These are phyloP conservation scores for Russula emetica DNA, from an alignment of 768 basidiomycete species.

Conservation along the genomic window DNA sequence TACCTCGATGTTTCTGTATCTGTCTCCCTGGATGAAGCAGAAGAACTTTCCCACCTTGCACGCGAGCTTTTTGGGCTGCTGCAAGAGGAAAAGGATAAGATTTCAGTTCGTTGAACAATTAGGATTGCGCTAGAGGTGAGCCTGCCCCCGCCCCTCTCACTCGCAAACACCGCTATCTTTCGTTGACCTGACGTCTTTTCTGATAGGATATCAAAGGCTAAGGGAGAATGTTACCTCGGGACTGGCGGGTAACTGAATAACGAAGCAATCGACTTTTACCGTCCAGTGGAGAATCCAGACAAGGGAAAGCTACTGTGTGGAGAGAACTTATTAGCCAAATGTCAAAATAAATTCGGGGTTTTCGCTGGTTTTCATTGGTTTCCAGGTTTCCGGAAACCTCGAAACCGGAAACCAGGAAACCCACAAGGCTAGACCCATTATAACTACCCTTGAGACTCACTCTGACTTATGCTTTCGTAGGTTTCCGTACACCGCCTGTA, in stretches of 20 bases:
- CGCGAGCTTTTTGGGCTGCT: conserved; percentile 67
- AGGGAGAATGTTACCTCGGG: conserved; percentile 88
- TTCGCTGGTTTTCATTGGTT: no score
- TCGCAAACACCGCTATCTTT: no score
- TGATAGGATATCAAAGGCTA: conserved; percentile 71
- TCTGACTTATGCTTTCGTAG: no score
- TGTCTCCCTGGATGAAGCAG: conserved; percentile 53
- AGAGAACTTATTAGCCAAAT: no score
- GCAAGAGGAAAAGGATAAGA: conserved; percentile 56
- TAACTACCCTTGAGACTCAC: no score
- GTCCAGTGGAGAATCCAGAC: conserved; percentile 64
- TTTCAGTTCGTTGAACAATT: conserved; percentile 57
- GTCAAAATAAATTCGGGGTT: no score
- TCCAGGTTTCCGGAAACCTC: no score
- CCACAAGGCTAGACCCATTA: no score
- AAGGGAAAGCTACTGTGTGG: conserved; percentile 89
- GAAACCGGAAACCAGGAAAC: no score
- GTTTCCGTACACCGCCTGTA: no score
- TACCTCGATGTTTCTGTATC: conserved; percentile 70
- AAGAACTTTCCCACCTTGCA: no score
- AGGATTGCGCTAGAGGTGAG: conserved; percentile 76
- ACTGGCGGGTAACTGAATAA: conserved; percentile 78
- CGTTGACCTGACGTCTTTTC: background rate
- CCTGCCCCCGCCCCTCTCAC: background rate
- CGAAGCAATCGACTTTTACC: conserved; percentile 82